phyloP scores from a whole-genome alignment of 2,329 filamentous ascomycete genomes.

The Clarireedia hainanense region DNA sequence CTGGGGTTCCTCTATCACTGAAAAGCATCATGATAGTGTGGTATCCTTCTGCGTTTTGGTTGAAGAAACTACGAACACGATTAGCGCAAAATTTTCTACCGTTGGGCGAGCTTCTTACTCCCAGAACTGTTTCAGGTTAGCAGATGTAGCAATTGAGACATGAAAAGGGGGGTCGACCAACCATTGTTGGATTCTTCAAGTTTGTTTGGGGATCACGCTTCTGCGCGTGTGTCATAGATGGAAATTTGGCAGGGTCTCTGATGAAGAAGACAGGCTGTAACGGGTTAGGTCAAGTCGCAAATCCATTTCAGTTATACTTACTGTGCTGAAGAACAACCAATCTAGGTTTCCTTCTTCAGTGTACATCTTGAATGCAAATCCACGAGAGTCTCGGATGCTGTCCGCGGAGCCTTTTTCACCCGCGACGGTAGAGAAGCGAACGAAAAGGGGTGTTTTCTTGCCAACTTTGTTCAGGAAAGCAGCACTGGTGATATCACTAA shows the following conservation, averaged over 20 bases:
- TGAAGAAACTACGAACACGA: slow-evolving; percentile 37
- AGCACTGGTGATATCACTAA: slow-evolving; percentile 39
- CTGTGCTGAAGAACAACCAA: slow-evolving; percentile 62
- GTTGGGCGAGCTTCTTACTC: slow-evolving; percentile 1
- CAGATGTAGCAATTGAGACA: too few species aligned
- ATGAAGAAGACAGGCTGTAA: slow-evolving; percentile 59
- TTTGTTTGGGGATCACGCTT: slow-evolving; percentile 65
- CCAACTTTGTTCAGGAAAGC: slow-evolving; percentile 35
- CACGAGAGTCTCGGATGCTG: slow-evolving; percentile 36
- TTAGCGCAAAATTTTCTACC: too few species aligned
- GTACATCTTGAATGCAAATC: slow-evolving; percentile 42
- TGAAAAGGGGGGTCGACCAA: too few species aligned
- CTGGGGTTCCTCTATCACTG: slow-evolving; percentile 40
- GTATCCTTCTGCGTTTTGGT: slow-evolving; percentile 43
- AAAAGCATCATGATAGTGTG: slow-evolving; percentile 47
- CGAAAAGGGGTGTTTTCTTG: slow-evolving; percentile 53
- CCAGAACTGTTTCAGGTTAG: slow-evolving; percentile 1
- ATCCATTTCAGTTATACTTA: slow-evolving; percentile 39
- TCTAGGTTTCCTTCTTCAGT: slow-evolving; percentile 63
- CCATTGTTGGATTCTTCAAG: slow-evolving; percentile 46
- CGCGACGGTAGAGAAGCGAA: slow-evolving; percentile 48
- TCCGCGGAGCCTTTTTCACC: slow-evolving; percentile 38
- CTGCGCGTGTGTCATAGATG: slow-evolving; percentile 66
- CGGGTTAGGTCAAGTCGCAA: neutral
- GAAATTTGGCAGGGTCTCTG: slow-evolving; percentile 66